Evolutionary conservation across 495 filamentous ascomycete species (phyloP).

Genomic region (Annulohypoxylon bovei): DNA sequence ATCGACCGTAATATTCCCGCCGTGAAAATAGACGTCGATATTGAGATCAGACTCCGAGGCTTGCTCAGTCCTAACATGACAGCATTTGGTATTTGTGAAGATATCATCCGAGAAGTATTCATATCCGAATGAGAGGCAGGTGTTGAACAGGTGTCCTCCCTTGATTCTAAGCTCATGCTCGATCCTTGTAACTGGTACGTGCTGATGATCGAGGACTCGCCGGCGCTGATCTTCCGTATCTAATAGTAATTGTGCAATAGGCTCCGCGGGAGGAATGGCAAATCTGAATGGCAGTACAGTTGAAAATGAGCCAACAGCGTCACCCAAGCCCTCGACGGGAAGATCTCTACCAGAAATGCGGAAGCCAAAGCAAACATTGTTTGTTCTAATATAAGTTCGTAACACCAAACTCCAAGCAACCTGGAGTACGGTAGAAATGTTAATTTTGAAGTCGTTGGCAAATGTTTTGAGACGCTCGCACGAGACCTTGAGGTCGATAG

Average conservation of each 20-base stretch:
- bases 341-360: conserved; percentile 55
- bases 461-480: conserved; percentile 51
- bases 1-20: conserved; percentile 52
- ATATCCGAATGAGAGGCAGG: conserved; percentile 57
- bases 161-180: conserved; percentile 56
- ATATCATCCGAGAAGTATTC: conserved; percentile 40
- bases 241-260: conserved; percentile 47
- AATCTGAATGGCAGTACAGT: conserved; percentile 52
- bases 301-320: conserved; percentile 57
- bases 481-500: conserved; percentile 51
- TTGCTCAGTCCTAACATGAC: conserved; percentile 53
- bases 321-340: conserved; percentile 47
- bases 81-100: conserved; percentile 35
- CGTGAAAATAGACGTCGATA: conserved; percentile 51
- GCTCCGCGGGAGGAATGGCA: conserved; percentile 44
- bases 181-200: conserved; percentile 54
- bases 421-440: conserved; percentile 51
- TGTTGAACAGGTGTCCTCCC: conserved; percentile 57
- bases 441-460: conserved; percentile 45
- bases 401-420: conserved; percentile 59
- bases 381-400: conserved; percentile 53
- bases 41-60: conserved; percentile 57
- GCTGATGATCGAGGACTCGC: conserved; percentile 51
- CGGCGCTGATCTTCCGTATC: conserved; percentile 50
- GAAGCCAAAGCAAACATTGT: conserved; percentile 56